Evolutionary conservation across 805 yeast genomes (phyloP).

Genomic region (Komagataella pastoris): DNA sequence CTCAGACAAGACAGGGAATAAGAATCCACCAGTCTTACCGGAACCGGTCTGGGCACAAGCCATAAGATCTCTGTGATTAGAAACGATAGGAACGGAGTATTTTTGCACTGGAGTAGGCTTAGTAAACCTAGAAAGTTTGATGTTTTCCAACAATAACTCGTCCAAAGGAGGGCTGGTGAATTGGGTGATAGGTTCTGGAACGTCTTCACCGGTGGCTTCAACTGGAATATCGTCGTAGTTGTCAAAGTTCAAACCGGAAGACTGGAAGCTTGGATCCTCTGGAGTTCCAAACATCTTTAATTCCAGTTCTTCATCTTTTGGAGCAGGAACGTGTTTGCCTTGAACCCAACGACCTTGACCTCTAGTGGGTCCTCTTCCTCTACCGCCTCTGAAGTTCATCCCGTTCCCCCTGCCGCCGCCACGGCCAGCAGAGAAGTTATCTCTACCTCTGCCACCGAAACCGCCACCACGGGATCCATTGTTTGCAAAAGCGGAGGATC

Average conservation of each 20-base stretch:
- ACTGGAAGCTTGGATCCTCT: constrained; percentile 66
- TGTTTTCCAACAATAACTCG: constrained; percentile 71
- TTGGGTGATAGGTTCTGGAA: constrained; percentile 83
- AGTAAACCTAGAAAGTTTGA: constrained; percentile 77
- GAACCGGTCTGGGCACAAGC: constrained; percentile 99
- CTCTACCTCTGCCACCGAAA: constrained; percentile 18
- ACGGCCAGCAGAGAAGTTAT: constrained; percentile 21
- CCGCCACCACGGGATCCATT: constrained; percentile 18
- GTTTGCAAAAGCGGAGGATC: constrained; percentile 14
- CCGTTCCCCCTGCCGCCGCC: constrained; percentile 20
- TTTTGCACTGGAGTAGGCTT: constrained; percentile 96
- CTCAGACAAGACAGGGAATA: constrained; percentile 93
- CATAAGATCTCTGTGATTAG: constrained; percentile 61
- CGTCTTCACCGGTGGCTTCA: constrained; percentile 90
- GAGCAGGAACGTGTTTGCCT: constrained; percentile 81
- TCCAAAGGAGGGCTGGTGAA: constrained; percentile 93
- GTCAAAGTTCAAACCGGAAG: constrained; percentile 97
- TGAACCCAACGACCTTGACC: constrained; percentile 77
- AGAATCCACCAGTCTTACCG: constrained; percentile 99
- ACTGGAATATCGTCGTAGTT: constrained; percentile 98
- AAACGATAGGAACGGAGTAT: constrained; percentile 70
- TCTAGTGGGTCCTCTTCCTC: constrained; percentile 20
- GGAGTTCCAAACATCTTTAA: constrained; percentile 70
- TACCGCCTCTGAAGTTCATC: constrained; percentile 16
- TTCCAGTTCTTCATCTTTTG: constrained; percentile 58